phyloP scores from a whole-genome alignment of 2,329 filamentous ascomycete species.

The Corniculantispora saksenae region DNA sequence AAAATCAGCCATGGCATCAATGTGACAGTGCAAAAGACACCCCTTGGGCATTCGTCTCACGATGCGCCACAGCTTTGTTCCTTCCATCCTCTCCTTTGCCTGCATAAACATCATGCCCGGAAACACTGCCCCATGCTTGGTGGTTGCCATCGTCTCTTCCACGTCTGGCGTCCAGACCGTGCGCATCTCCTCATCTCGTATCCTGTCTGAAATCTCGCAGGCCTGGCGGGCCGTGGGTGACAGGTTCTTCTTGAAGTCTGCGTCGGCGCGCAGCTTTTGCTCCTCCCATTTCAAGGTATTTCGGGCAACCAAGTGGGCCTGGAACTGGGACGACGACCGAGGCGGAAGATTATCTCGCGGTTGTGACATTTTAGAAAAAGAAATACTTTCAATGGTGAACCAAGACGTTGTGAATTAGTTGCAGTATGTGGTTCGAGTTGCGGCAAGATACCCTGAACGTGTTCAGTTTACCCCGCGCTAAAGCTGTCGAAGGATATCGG shows the following conservation, averaged over 20 bases:
- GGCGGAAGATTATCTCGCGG: background rate
- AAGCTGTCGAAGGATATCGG: background rate
- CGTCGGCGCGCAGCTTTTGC: background rate
- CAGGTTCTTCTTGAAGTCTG: background rate
- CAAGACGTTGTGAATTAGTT: background rate
- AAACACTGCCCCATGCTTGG: conserved; percentile 65
- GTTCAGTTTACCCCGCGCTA: background rate
- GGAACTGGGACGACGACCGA: background rate
- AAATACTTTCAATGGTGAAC: background rate
- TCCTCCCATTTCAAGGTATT: background rate
- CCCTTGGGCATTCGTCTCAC: conserved; percentile 88
- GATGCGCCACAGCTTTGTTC: conserved; percentile 82
- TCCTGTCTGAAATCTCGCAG: conserved; percentile 75
- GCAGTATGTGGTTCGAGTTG: background rate
- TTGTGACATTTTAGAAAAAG: background rate
- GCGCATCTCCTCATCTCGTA: conserved; percentile 74
- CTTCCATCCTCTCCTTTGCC: conserved; percentile 82
- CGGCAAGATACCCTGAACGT: no score
- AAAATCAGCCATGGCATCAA: conserved; percentile 88
- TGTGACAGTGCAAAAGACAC: conserved; percentile 78
- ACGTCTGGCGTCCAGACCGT: conserved; percentile 75
- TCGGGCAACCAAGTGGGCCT: background rate
- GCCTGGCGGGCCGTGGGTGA: conserved; percentile 47
- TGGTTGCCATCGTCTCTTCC: conserved; percentile 67
- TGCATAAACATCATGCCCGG: conserved; percentile 93